Conservation (phyloP, 2,329 filamentous ascomycete species). For the Phialophora tarda region DNA sequence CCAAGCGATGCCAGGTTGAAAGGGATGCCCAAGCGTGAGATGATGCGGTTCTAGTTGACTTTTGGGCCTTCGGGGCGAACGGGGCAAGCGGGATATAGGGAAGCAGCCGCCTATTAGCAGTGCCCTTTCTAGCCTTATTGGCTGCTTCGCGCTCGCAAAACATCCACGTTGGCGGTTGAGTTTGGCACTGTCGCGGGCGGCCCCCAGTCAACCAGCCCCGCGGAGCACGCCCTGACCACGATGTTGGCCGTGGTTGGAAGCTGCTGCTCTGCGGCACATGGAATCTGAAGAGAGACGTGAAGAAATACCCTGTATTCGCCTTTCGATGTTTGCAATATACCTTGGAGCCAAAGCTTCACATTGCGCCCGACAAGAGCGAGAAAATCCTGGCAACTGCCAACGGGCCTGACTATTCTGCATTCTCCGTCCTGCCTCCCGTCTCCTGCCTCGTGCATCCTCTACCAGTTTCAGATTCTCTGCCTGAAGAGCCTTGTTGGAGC, state of each 20-base stretch:
- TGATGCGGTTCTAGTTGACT: slow-evolving; percentile 13
- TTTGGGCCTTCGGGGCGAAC: slow-evolving; percentile 14
- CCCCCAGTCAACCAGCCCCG: slow-evolving; percentile 18
- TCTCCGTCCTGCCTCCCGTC: slow-evolving; percentile 2
- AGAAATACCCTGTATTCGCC: background rate
- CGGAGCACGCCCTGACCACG: slow-evolving; percentile 13
- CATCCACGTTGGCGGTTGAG: slow-evolving; percentile 17
- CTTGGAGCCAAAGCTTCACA: slow-evolving; percentile 8
- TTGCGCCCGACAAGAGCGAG: slow-evolving; percentile 3
- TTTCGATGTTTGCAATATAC: background rate
- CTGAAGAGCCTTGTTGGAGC: slow-evolving; percentile 26
- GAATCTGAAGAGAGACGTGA: background rate
- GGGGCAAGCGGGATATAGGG: slow-evolving; percentile 18
- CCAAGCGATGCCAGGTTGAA: slow-evolving; percentile 4
- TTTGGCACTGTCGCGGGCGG: slow-evolving; percentile 6
- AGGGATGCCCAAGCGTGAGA: slow-evolving; percentile 6
- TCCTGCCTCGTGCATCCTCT: slow-evolving; percentile 19
- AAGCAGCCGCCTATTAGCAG: slow-evolving; percentile 15
- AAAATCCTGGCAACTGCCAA: background rate
- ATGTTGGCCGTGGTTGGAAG: slow-evolving; percentile 5
- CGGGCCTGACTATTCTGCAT: background rate
- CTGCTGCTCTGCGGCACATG: slow-evolving; percentile 1
- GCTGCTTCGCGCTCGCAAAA: slow-evolving; percentile 17
- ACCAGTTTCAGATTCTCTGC: slow-evolving; percentile 17
- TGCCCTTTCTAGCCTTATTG: slow-evolving; percentile 1